Evolutionary conservation across 208 protist genomes (phyloP).

Genomic region (Leishmania mexicana): DNA sequence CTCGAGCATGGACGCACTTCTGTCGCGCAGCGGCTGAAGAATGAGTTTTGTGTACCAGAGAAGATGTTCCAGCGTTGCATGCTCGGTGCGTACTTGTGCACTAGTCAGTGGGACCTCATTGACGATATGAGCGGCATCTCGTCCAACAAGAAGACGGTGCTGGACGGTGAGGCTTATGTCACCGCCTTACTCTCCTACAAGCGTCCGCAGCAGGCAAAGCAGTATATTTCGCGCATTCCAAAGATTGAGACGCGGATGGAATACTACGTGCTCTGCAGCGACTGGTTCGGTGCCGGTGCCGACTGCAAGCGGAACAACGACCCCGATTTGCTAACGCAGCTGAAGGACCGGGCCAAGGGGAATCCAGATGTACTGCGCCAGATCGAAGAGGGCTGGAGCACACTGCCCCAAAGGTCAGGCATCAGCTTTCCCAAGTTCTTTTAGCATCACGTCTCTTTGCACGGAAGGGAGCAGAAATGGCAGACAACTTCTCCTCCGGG

Average conservation of each 20-base stretch:
- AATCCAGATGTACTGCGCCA: conserved; percentile 49
- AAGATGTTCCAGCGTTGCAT: conserved; percentile 76
- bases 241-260: conserved; percentile 79
- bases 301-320: conserved; percentile 71
- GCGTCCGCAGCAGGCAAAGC: conserved; percentile 65
- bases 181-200: conserved; percentile 54
- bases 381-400: conserved; percentile 82
- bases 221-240: conserved; percentile 67
- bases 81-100: conserved; percentile 61
- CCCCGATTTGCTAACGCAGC: conserved; percentile 57
- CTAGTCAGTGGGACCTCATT: conserved; percentile 71
- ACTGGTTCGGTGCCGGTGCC: conserved; percentile 63
- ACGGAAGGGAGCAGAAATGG: not conserved
- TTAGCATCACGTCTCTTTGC: conserved; percentile 1
- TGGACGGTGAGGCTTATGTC: conserved; percentile 60
- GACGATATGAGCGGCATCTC: conserved; percentile 57
- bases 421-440: conserved; percentile 55
- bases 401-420: conserved; percentile 37
- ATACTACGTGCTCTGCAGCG: conserved; percentile 80
- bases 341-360: conserved; percentile 71
- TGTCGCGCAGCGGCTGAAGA: conserved; percentile 55
- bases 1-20: conserved; percentile 61
- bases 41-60: conserved; percentile 67
- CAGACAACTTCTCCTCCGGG: not conserved
- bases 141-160: conserved; percentile 42